Percentiles rank a stretch among this genome's conserved stretches.
phyloP scores from a whole-genome alignment of 2,329 filamentous ascomycete genomes.

The Cercospora beticola region DNA sequence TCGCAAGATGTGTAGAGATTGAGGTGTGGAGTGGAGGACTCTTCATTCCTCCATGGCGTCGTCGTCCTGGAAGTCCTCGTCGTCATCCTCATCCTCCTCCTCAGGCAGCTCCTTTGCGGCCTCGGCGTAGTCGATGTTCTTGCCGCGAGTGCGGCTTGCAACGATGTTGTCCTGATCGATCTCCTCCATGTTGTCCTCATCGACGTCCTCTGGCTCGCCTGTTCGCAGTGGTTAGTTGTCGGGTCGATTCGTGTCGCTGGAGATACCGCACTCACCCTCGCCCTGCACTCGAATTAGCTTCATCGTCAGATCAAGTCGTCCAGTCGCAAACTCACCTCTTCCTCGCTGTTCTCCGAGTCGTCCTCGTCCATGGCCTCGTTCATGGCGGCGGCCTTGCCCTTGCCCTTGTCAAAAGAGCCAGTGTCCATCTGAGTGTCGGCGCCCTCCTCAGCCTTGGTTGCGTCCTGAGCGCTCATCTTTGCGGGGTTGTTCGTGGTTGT shows the following conservation, averaged over 20 bases:
- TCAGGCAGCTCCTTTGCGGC: conserved; percentile 75
- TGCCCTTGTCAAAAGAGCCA: conserved; percentile 66
- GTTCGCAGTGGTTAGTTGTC: neutral
- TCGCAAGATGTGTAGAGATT: neutral
- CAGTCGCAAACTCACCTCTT: conserved; percentile 35
- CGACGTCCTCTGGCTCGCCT: conserved; percentile 64
- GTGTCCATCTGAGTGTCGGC: conserved; percentile 42
- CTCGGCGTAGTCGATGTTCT: conserved; percentile 89
- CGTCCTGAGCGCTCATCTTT: conserved; percentile 33
- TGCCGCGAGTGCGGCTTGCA: conserved; percentile 78
- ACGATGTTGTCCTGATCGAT: conserved; percentile 92
- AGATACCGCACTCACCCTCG: conserved; percentile 11
- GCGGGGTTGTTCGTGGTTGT: conserved; percentile 1
- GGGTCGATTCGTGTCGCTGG: neutral
- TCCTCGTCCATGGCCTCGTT: conserved; percentile 45
- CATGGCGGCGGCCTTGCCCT: conserved; percentile 75
- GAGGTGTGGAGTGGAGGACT: neutral
- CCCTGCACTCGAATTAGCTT: conserved; percentile 15
- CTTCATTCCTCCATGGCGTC: conserved; percentile 44
- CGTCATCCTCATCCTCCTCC: conserved; percentile 77
- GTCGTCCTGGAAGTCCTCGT: conserved; percentile 65
- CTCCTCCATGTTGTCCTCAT: conserved; percentile 81
- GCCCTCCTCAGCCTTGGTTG: conserved; percentile 25
- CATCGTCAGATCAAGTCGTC: neutral
- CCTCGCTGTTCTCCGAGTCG: conserved; percentile 48